Percentiles rank a stretch among this genome's conserved stretches.
phyloP scores from a whole-genome alignment of 2,329 filamentous ascomycete species.

The Dothistroma septosporum region DNA sequence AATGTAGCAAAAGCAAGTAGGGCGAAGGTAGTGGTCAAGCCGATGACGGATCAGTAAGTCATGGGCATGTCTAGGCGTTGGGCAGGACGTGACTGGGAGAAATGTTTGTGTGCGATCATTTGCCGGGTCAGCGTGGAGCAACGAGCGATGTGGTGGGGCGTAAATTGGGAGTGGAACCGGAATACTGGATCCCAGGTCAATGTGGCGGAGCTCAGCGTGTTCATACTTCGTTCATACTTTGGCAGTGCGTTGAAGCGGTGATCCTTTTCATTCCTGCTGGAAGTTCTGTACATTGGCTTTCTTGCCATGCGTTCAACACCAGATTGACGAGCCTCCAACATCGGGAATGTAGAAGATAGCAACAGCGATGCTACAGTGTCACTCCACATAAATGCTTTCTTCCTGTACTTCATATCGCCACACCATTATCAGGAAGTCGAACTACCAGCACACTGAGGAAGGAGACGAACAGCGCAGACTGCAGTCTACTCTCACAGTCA shows the following conservation, averaged over 20 bases:
- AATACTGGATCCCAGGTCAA: neutral
- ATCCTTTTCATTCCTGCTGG: neutral
- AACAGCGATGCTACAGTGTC: conserved; percentile 56
- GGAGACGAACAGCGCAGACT: conserved; percentile 58
- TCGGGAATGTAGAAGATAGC: conserved; percentile 57
- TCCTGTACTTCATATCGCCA: conserved; percentile 83
- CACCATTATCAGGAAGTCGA: conserved; percentile 81
- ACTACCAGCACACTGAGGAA: conserved; percentile 81
- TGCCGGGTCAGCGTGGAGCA: neutral
- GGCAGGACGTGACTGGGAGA: neutral
- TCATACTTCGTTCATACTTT: neutral
- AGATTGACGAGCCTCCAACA: neutral
- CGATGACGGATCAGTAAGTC: neutral
- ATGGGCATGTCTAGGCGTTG: neutral
- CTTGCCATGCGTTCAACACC: neutral
- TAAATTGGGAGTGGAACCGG: neutral
- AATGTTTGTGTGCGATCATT: neutral
- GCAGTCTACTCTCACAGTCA: conserved; percentile 51
- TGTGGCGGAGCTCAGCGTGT: neutral
- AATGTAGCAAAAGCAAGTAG: neutral
- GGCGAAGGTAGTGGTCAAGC: neutral
- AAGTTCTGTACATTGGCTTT: neutral
- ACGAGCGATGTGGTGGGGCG: neutral
- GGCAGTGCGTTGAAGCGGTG: neutral
- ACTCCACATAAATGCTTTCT: conserved; percentile 58